A percentile compares a stretch with the other conserved stretches of the same genome.
Conservation (phyloP, 164 flowering plant species). For the Vitis riparia region DNA sequence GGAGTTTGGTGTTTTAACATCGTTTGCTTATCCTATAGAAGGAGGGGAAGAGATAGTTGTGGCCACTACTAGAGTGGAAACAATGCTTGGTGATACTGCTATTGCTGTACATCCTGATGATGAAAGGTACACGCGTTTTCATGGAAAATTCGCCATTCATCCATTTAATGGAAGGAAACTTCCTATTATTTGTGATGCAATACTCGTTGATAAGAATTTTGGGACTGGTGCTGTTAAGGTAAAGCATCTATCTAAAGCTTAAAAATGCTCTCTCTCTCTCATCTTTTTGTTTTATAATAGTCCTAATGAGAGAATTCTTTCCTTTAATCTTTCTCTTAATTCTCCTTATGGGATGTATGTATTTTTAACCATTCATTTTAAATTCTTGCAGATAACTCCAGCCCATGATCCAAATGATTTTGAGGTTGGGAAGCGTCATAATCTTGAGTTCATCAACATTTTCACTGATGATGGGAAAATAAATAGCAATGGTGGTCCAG, state of each 20-base stretch:
- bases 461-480: conserved; percentile 96
- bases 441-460: conserved; percentile 79
- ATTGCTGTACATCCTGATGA: conserved; percentile 94
- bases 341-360: background rate
- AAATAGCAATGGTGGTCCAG: conserved; percentile 79
- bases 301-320: too few species aligned
- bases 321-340: too few species aligned
- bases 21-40: conserved; percentile 96
- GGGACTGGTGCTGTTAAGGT: conserved; percentile 99
- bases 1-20: conserved; percentile 91
- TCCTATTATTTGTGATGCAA: conserved; percentile 79
- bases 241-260: conserved; percentile 1
- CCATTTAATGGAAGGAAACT: conserved; percentile 91
- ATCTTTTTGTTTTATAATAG: too few species aligned
- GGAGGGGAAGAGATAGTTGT: conserved; percentile 84
- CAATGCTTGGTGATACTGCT: conserved; percentile 98
- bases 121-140: conserved; percentile 66
- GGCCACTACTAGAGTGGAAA: conserved; percentile 97
- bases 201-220: conserved; percentile 82
- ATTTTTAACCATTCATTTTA: background rate
- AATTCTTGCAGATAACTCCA: conserved; percentile 77
- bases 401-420: conserved; percentile 99
- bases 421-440: conserved; percentile 92
- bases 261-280: background rate
- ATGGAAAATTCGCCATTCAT: conserved; percentile 87